Evolutionary conservation across 106 monocot species (phyloP).

Genomic region (Acanthochlamys bracteata): DNA sequence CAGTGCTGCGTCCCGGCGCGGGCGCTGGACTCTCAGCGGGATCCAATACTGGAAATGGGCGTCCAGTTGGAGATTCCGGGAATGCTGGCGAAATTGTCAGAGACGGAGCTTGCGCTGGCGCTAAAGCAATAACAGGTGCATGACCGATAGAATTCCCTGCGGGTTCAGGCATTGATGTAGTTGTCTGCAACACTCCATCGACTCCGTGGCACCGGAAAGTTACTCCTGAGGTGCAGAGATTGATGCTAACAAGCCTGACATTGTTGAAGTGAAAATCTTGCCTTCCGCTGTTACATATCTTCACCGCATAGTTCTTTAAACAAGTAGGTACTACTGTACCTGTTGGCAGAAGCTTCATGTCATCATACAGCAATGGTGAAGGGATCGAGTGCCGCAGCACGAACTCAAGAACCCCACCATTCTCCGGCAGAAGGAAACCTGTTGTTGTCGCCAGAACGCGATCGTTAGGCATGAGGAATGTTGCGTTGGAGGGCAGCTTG

Average conservation of each 20-base stretch:
- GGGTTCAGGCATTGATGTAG: no score
- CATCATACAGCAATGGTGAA: not conserved
- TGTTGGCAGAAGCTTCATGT: constrained; percentile 2
- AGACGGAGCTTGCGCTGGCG: not conserved
- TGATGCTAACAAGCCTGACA: not conserved
- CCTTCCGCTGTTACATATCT: constrained; percentile 2
- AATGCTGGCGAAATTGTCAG: no score
- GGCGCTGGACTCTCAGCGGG: no score
- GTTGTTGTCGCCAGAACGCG: not conserved
- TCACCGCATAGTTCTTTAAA: not conserved
- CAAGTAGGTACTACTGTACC: not conserved
- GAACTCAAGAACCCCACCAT: not conserved
- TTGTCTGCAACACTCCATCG: not conserved
- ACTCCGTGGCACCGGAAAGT: constrained; percentile 7
- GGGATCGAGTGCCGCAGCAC: constrained; percentile 1
- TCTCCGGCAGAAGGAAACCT: not conserved
- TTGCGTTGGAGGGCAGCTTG: not conserved
- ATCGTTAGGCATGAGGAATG: constrained; percentile 10
- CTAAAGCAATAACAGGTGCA: not conserved
- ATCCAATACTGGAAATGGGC: no score
- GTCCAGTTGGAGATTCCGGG: no score
- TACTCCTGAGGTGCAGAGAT: not conserved
- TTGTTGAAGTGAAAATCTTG: constrained; percentile 5
- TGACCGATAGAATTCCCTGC: not conserved
- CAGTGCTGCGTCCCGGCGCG: no score